phyloP scores from a whole-genome alignment of 2,329 filamentous ascomycete species.

The Botrytis squamosa region DNA sequence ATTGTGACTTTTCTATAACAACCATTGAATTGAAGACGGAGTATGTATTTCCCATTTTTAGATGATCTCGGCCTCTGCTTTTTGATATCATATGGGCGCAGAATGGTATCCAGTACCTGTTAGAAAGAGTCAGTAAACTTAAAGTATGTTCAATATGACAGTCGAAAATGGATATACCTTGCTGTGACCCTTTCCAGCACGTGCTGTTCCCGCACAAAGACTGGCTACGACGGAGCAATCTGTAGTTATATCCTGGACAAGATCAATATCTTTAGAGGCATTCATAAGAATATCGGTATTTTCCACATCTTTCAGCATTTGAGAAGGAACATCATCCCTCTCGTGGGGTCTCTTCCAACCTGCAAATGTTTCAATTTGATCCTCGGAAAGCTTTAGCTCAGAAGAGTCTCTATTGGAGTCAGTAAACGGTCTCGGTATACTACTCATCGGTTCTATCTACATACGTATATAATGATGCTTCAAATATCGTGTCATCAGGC shows the following conservation, averaged over 20 bases:
- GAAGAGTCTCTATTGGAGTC: conserved; percentile 60
- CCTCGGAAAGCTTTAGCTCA: conserved; percentile 68
- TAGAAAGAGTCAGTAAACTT: conserved; percentile 18
- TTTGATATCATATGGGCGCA: conserved; percentile 71
- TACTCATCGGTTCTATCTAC: conserved; percentile 2
- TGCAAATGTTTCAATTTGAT: conserved; percentile 73
- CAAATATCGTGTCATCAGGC: conserved; percentile 62
- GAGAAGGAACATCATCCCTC: conserved; percentile 46
- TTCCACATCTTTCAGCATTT: conserved; percentile 1
- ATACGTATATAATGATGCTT: conserved; percentile 58
- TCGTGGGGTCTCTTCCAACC: conserved; percentile 80
- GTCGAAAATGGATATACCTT: conserved; percentile 57
- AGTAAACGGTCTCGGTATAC: conserved; percentile 18
- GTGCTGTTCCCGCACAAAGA: conserved; percentile 75
- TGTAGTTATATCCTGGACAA: conserved; percentile 92
- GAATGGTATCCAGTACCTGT: conserved; percentile 67
- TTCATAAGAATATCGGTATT: conserved; percentile 53
- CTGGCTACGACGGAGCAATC: conserved; percentile 98
- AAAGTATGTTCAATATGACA: background rate
- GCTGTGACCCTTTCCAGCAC: conserved; percentile 65
- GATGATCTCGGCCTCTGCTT: conserved; percentile 62
- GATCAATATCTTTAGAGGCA: conserved; percentile 62
- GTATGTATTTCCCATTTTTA: conserved; percentile 81
- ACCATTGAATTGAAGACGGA: conserved; percentile 94
- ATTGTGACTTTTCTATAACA: conserved; percentile 84